These are phyloP conservation scores for Salvia splendens DNA, from an alignment of 257 asterid genomes.

Conservation along the genomic window DNA sequence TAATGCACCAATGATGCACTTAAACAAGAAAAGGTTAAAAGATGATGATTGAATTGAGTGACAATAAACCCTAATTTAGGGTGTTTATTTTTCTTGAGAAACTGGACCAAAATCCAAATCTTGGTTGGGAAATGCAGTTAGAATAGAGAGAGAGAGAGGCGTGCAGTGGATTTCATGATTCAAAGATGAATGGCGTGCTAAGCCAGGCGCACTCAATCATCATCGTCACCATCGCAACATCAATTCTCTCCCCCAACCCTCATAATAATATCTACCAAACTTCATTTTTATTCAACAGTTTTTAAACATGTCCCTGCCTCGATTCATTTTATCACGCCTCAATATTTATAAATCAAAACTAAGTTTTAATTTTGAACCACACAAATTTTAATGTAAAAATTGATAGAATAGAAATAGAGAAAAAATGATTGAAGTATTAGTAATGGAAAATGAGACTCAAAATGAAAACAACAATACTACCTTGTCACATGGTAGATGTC, in stretches of 20 bases:
- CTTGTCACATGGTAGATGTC: too few species aligned
- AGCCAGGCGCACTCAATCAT: conserved; percentile 52
- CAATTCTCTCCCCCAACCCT: conserved; percentile 37
- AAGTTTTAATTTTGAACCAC: too few species aligned
- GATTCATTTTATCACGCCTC: too few species aligned
- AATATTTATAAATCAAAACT: too few species aligned
- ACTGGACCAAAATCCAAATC: conserved; percentile 49
- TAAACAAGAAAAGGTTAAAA: conserved; percentile 23
- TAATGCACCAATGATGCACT: conserved; percentile 27
- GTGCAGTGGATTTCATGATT: conserved; percentile 53
- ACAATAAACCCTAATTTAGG: conserved; percentile 33
- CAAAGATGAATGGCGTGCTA: conserved; percentile 50
- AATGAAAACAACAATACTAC: too few species aligned
- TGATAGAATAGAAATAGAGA: too few species aligned
- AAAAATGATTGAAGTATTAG: too few species aligned
- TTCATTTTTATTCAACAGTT: neutral
- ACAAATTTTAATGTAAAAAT: too few species aligned
- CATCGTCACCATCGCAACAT: conserved; percentile 45
- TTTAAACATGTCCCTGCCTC: neutral
- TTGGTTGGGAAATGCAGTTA: conserved; percentile 34
- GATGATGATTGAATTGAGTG: conserved; percentile 36
- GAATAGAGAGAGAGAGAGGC: conserved; percentile 34
- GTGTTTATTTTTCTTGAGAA: conserved; percentile 30
- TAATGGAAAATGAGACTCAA: too few species aligned
- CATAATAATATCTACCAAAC: neutral